Evolutionary conservation across 2,329 filamentous ascomycete species (phyloP), one percentile per base, ranked within the genome.

Genomic region (Dichotomopilus funicola): DNA sequence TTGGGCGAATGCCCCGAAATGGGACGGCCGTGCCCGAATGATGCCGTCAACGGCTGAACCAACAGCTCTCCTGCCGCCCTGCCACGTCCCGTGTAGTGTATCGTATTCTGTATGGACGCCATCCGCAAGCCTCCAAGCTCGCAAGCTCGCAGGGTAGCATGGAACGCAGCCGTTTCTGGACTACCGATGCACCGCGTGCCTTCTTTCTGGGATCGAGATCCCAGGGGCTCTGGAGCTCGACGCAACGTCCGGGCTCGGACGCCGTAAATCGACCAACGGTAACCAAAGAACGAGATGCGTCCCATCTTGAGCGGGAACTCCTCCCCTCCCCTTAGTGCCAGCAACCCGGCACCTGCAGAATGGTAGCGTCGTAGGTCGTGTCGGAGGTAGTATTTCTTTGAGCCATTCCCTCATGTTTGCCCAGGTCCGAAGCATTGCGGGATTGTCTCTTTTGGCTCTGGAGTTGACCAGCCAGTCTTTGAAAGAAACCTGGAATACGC

Each of bases 191-290:
- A 27, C 19, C 19, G 27, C 38, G 12, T 34, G 37, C 6, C 38
- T 19, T 27, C 27, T 9, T 9, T 35, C 37, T n/a, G 37, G 7
- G 38, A 7, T 31, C 27, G 5, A n/a, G 35, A 8, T 8, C 27
- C 36, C 35, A 50, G 46, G 49, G 27, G 35, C 19, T 47, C 5
- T 40, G 36, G 40, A 50, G 42, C 42, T 52, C 54, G 48, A 36
- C 33, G 48, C 43, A 6, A 51, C 34, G 40, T 49, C 19, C 19
- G 19, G 19, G 19, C 52, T 49, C 37, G 52, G 49, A 41, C 11
- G 37, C 49, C 59, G 59, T 61, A 61, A 61, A 61, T 33, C 49
- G 51, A 52, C 59, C 59, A 61, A 61, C 59, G 51, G 37, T 56
- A 43, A 13, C 40, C 13, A 27, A 27, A 27, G 19, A 27, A 27